A percentile compares a stretch with the other conserved stretches of the same genome.
These are phyloP conservation scores for Conringia planisiliqua DNA, from an alignment of 345 rosid species.

Conservation along the genomic window DNA sequence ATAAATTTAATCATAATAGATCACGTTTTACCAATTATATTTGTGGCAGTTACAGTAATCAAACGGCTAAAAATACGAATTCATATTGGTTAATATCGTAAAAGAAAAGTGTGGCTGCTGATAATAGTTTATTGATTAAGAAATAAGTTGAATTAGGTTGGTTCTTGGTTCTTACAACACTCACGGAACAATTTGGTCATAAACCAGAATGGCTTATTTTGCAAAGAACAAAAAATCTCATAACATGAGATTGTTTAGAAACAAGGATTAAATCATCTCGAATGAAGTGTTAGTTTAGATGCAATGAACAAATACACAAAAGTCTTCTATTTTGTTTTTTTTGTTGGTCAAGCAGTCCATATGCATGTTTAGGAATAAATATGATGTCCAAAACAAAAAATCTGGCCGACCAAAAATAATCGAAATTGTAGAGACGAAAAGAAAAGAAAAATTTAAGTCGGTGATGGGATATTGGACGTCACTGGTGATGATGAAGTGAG, in stretches of 20 bases:
- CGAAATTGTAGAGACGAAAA: neutral
- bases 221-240: neutral
- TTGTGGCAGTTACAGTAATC: neutral
- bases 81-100: neutral
- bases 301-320: neutral
- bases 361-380: neutral
- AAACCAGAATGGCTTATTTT: neutral
- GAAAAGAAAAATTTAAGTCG: neutral
- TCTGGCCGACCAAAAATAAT: slow-evolving; percentile 3
- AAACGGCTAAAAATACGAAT: neutral
- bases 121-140: neutral
- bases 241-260: neutral
- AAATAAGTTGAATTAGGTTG: neutral
- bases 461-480: slow-evolving; percentile 19
- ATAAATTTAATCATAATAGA: neutral
- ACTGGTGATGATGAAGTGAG: slow-evolving; percentile 13
- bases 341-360: neutral
- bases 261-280: neutral
- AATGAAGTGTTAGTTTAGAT: neutral
- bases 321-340: neutral
- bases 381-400: neutral
- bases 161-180: neutral
- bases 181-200: neutral
- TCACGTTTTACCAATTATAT: neutral
- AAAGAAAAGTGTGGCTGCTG: neutral